These are phyloP conservation scores for Podospora appendiculata DNA, from an alignment of 495 filamentous ascomycete species.

Conservation along the genomic window DNA sequence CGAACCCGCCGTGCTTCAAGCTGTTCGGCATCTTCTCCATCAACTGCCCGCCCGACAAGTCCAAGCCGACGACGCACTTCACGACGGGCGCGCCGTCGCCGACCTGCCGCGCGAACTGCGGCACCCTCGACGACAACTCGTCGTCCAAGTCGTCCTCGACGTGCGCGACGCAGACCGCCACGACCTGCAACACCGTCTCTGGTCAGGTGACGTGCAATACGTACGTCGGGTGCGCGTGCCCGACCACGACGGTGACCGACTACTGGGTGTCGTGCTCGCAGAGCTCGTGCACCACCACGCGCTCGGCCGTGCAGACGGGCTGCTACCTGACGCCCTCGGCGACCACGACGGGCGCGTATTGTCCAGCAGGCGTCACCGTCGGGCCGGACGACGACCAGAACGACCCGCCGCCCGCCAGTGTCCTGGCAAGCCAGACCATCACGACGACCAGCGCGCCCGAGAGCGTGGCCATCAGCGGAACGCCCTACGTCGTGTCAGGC, in stretches of 20 bases:
- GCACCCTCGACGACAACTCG: no score
- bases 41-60: background rate
- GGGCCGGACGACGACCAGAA: background rate
- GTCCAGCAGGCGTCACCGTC: conserved; percentile 11
- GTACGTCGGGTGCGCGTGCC: background rate
- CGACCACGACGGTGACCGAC: background rate
- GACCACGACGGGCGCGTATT: background rate
- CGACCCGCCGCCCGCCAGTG: no score
- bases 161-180: no score
- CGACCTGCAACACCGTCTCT: no score
- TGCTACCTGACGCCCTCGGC: conserved; percentile 8
- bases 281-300: conserved; percentile 2
- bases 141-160: no score
- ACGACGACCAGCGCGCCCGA: background rate
- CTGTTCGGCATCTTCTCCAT: background rate
- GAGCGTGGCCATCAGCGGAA: conserved; percentile 3
- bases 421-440: background rate
- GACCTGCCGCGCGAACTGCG: no score
- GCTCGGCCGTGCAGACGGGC: conserved; percentile 9
- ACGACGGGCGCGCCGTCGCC: no score
- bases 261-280: conserved; percentile 4
- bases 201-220: no score
- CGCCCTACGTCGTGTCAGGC: background rate
- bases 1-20: background rate
- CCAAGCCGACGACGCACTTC: no score